Conservation (phyloP, 176 grass and related monocot genomes). For the Eremochloa ophiuroides region DNA sequence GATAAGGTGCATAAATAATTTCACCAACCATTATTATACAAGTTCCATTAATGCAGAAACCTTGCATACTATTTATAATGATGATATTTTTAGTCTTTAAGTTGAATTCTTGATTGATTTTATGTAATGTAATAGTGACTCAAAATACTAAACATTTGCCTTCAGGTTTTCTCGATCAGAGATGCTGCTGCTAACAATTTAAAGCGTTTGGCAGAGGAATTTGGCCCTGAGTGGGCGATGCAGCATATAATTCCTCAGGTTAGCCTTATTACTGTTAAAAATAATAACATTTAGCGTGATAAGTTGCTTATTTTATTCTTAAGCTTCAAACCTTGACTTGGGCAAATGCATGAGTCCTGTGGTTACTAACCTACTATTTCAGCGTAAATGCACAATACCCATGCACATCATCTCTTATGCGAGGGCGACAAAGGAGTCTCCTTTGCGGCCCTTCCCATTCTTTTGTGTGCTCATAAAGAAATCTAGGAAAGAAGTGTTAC, state of each 20-base stretch:
- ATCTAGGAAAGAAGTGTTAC: not conserved
- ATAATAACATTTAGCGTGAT: not conserved
- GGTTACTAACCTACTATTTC: not conserved
- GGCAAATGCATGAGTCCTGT: not conserved
- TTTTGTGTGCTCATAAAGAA: not conserved
- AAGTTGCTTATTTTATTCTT: not conserved
- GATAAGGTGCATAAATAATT: conserved; percentile 64
- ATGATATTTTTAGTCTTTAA: not conserved
- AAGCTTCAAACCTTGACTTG: not conserved
- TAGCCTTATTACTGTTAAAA: not conserved
- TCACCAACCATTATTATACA: not conserved
- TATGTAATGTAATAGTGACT: not conserved
- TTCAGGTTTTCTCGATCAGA: conserved; percentile 92
- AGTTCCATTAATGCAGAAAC: not conserved
- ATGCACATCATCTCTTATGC: not conserved
- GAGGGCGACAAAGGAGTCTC: not conserved
- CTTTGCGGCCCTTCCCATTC: not conserved
- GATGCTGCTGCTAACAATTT: conserved; percentile 94
- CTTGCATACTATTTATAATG: not conserved
- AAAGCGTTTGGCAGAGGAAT: conserved; percentile 91
- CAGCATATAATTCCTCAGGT: conserved; percentile 96
- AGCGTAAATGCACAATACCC: not conserved
- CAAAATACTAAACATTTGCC: not conserved
- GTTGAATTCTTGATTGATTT: not conserved
- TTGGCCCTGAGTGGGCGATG: conserved; percentile 94